phyloP scores from a whole-genome alignment of 768 basidiomycete genomes.

The Suillus discolor region DNA sequence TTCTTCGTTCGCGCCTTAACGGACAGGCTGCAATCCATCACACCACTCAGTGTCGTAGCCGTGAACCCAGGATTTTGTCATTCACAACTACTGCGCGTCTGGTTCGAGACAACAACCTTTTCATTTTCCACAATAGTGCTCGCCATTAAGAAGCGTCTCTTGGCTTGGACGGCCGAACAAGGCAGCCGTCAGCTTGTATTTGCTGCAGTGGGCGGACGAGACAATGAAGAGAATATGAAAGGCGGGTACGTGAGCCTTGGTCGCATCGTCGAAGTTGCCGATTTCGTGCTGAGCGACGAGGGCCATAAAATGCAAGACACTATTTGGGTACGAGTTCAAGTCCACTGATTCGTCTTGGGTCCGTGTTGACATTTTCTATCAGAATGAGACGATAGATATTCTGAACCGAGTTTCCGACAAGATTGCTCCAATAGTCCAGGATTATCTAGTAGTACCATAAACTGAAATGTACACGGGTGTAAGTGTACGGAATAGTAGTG shows the following conservation, averaged over 20 bases:
- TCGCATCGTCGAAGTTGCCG: slow-evolving; percentile 28
- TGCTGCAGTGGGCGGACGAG: slow-evolving; percentile 27
- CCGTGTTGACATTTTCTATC: too few relatives aligned
- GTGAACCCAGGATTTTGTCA: too few relatives aligned
- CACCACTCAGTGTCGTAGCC: too few relatives aligned
- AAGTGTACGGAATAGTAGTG: too few relatives aligned
- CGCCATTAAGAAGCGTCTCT: too few relatives aligned
- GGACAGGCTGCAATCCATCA: too few relatives aligned
- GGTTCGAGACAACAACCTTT: too few relatives aligned
- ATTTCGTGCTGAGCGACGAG: slow-evolving; percentile 33
- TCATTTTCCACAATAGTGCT: too few relatives aligned
- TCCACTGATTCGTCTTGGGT: background rate
- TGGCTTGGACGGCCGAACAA: slow-evolving; percentile 25
- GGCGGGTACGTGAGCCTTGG: slow-evolving; percentile 20
- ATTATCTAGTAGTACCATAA: slow-evolving; percentile 9
- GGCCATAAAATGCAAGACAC: slow-evolving; percentile 31
- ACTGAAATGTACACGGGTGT: background rate
- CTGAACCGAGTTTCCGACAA: slow-evolving; percentile 16
- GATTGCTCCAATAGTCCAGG: slow-evolving; percentile 16
- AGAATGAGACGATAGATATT: slow-evolving; percentile 3
- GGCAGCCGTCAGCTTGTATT: slow-evolving; percentile 39
- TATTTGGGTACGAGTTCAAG: slow-evolving; percentile 33
- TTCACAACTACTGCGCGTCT: too few relatives aligned
- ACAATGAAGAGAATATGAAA: slow-evolving; percentile 23
- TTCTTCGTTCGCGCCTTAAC: too few relatives aligned